Evolutionary conservation across 352 stramenopile genomes (phyloP), one percentile per base, ranked within the genome.

Genomic region (Phytophthora constricta): DNA sequence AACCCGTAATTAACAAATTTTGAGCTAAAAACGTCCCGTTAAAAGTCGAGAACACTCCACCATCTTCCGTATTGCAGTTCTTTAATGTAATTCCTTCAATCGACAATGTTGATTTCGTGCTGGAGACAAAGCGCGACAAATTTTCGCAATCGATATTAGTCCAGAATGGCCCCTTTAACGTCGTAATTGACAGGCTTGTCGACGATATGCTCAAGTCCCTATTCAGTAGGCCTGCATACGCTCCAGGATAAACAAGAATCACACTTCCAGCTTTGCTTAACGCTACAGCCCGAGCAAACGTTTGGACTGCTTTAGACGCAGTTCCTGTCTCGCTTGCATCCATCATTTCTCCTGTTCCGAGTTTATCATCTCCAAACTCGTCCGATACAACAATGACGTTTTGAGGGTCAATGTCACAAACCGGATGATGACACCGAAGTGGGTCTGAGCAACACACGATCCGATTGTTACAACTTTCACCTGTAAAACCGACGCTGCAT

Each of bases 401-500:
- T 0, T 16, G 17, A 0, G 72, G 55, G 25, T 84, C 58, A 14
- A 80, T 37, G 13, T 73, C 52, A 42, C 84, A 92, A 0, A 90
- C 66, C 0, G 41, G 4, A 26, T 91, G 58, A 19, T 65, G 52
- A 19, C 84, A 92, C 0, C 68, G 68, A 4, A 7, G 20, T 2
- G 65, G 54, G 45, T 91, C 70, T 0, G 57, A 59, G 28, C 84
- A 92, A 45, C 84, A 92, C 1, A 90, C 62, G 1, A 91, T 69
- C n/a, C 72, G 72, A 45, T 89, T 91, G 52, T 65, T 89, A 54
- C 84, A 92, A 14, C 60, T 79, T 74, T 92, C 84, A 0, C 84
- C 80, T 4, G 77, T 89, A 59, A 91, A 90, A 7, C 84, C 84
- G n/a, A 89, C 77, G 28, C 68, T 91, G 52, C 84, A 92, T 16